Percentiles rank a stretch among this genome's conserved stretches.
Evolutionary conservation across 805 yeast genomes (phyloP).

Genomic region (Saccharomyces paradoxus): DNA sequence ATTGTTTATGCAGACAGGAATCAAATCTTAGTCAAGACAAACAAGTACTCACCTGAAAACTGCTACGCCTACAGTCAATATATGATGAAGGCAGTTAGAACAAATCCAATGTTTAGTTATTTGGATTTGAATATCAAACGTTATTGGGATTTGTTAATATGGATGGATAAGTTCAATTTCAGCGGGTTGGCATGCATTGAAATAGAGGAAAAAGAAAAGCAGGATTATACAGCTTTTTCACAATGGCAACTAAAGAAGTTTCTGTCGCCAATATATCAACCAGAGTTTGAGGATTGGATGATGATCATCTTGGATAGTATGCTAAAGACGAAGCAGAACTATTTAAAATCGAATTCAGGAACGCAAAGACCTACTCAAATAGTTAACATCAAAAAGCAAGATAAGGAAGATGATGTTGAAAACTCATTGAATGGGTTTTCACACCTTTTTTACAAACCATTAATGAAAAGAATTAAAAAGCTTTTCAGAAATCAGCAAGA

Average conservation of each 20-base stretch:
- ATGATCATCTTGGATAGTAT: slow-evolving; percentile 65
- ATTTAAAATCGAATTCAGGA: slow-evolving; percentile 27
- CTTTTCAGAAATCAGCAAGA: slow-evolving; percentile 66
- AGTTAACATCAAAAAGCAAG: slow-evolving; percentile 36
- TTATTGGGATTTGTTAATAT: slow-evolving; percentile 88
- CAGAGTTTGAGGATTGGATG: slow-evolving; percentile 85
- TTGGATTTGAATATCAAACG: slow-evolving; percentile 64
- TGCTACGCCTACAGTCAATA: slow-evolving; percentile 89
- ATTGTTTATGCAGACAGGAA: slow-evolving; percentile 76
- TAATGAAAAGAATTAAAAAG: slow-evolving; percentile 57
- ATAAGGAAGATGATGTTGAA: slow-evolving; percentile 29
- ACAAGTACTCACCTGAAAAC: slow-evolving; percentile 70
- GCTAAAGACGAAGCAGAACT: slow-evolving; percentile 42
- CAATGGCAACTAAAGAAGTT: slow-evolving; percentile 76
- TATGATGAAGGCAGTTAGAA: slow-evolving; percentile 64
- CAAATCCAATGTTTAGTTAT: slow-evolving; percentile 74
- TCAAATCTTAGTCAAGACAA: slow-evolving; percentile 62
- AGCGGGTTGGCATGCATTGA: slow-evolving; percentile 56
- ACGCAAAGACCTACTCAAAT: slow-evolving; percentile 66
- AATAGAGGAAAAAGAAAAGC: slow-evolving; percentile 32
- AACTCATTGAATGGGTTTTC: slow-evolving; percentile 43
- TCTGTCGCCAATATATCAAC: slow-evolving; percentile 65
- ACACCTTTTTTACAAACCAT: slow-evolving; percentile 50
- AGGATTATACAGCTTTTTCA: slow-evolving; percentile 37
- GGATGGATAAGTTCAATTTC: slow-evolving; percentile 90